Evolutionary conservation across 129 eudicot genomes (phyloP).

Genomic region (Helianthus tuberosus): DNA sequence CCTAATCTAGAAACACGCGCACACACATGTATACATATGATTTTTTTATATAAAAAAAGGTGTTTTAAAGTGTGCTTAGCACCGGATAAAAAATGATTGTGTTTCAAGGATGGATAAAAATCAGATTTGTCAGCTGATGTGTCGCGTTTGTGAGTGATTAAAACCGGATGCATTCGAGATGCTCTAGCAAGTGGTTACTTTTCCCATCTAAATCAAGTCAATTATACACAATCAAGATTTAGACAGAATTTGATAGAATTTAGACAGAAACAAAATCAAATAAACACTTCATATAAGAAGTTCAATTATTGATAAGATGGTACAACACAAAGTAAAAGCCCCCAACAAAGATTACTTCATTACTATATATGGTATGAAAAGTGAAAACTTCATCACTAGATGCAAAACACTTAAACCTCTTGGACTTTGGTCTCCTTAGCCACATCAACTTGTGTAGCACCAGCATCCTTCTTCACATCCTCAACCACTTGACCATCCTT

Average conservation of each 20-base stretch:
- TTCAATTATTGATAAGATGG: slow-evolving; percentile 22
- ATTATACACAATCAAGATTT: neutral
- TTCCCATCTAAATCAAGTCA: neutral
- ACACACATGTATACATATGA: too few species aligned
- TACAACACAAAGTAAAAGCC: slow-evolving; percentile 17
- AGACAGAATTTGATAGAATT: too few species aligned
- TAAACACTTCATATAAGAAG: neutral
- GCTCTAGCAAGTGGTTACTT: neutral
- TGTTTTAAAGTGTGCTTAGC: too few species aligned
- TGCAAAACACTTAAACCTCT: slow-evolving; percentile 25
- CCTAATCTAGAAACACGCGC: too few species aligned
- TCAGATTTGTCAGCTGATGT: too few species aligned
- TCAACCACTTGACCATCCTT: slow-evolving; percentile 32
- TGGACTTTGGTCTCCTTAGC: slow-evolving; percentile 20
- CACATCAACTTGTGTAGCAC: slow-evolving; percentile 11
- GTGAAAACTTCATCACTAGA: slow-evolving; percentile 28
- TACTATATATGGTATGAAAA: slow-evolving; percentile 16
- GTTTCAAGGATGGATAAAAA: too few species aligned
- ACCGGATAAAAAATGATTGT: too few species aligned
- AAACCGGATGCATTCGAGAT: too few species aligned
- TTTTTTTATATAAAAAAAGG: too few species aligned
- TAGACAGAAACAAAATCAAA: neutral
- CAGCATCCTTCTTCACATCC: slow-evolving; percentile 4
- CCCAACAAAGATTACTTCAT: slow-evolving; percentile 1
- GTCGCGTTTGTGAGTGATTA: too few species aligned